Base-by-base conservation (phyloP, 2,329 filamentous ascomycete species). In the Trichophyton benhamiae region DNA sequence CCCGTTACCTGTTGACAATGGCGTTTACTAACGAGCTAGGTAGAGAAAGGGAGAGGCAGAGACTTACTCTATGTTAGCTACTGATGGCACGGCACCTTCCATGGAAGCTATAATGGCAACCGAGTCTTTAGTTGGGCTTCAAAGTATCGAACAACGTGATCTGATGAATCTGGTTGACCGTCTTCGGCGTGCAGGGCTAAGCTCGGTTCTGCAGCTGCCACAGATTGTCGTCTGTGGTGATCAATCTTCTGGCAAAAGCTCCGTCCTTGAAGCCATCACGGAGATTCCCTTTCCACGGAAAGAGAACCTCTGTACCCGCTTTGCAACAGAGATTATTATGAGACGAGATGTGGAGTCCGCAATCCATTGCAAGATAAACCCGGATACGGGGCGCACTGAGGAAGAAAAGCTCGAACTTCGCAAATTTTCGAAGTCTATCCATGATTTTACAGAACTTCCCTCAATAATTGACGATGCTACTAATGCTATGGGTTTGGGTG, bases 81-180 rank as follows among this genome's bases (percentile, higher is more conserved):
- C n/a, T 11, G 17, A 25, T 48, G 20, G 11, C 13, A 25, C 46
- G 4, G 17, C 7, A 6, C 20, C 20, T 2, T 48, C 44, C 3
- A 30, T 15, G 8, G 46, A 52, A 15, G 20, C 44, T 25, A 48
- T 3, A 13, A 17, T 55, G 3, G n/a, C 11, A 17, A 36, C 13
- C 7, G 27, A 27, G 25, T 55, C 52, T 8, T 8, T 55, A 3
- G 25, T 2, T 2, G 57, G 55, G 3, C 22, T 58, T 15, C 62
- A 63, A 25, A 72, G 68, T 2, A 72, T 78, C 25, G 76, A 78
- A 3, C 75, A 78, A 62, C 73, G 74, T 2, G 69, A 71, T 36
- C 68, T 86, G 0, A 74, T 86, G 25, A 77, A 84, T 55, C 74
- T 78, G 0, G 79, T 83, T 27, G 79, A 84, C 65, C 72, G 75